Conservation (phyloP, 148 eudicot genomes). For the Dysphania ambrosioides region DNA sequence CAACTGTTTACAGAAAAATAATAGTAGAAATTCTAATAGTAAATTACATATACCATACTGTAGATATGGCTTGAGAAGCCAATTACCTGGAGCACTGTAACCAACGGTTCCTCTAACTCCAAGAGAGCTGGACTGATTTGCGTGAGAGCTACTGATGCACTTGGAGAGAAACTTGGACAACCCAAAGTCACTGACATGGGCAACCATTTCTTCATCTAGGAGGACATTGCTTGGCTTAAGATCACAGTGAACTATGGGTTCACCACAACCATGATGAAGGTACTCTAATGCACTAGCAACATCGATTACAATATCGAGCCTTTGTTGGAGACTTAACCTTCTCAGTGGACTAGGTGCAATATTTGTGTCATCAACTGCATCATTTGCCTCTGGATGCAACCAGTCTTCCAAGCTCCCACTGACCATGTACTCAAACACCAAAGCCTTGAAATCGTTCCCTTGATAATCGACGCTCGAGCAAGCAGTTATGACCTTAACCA, state of each 20-base stretch:
- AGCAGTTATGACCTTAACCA: conserved; percentile 27
- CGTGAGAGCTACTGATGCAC: neutral
- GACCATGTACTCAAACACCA: conserved; percentile 26
- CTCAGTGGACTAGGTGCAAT: neutral
- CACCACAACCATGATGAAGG: conserved; percentile 28
- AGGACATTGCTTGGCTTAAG: conserved; percentile 43
- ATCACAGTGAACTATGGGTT: conserved; percentile 35
- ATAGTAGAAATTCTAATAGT: too few species aligned
- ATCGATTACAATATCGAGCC: conserved; percentile 25
- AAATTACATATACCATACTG: too few species aligned
- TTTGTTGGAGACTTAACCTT: conserved; percentile 1
- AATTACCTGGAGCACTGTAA: conserved; percentile 32
- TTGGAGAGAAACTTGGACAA: conserved; percentile 28
- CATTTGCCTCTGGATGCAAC: conserved; percentile 10
- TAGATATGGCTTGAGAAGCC: too few species aligned
- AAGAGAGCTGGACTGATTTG: conserved; percentile 8
- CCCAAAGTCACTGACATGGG: conserved; percentile 46
- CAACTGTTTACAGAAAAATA: too few species aligned
- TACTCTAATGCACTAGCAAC: conserved; percentile 40
- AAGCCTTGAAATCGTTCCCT: conserved; percentile 24
- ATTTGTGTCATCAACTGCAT: neutral
- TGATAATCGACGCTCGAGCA: conserved; percentile 27
- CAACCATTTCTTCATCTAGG: conserved; percentile 37
- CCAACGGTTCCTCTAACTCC: conserved; percentile 35
- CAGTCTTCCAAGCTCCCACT: conserved; percentile 26